These are phyloP conservation scores for Dothiorella sarmentorum DNA, from an alignment of 2,329 filamentous ascomycete species.

Conservation along the genomic window DNA sequence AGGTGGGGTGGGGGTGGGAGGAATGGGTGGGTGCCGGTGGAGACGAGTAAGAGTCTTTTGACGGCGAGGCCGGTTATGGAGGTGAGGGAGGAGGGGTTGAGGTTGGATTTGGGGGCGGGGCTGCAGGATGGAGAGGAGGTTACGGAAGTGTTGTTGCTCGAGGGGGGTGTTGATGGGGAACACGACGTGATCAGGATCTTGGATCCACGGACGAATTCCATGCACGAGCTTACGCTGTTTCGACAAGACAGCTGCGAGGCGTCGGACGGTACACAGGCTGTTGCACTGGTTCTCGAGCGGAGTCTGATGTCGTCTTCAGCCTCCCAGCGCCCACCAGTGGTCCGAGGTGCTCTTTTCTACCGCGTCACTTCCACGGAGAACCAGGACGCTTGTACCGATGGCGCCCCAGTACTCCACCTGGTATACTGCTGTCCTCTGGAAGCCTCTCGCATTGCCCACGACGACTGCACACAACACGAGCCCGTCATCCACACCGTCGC, in stretches of 20 bases:
- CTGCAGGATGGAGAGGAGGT: background rate
- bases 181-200: background rate
- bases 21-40: conserved; percentile 14
- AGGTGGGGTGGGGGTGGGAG: conserved; percentile 1
- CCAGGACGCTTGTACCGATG: too few relatives aligned
- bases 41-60: background rate
- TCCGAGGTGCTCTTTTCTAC: background rate
- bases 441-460: background rate
- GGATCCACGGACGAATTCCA: background rate
- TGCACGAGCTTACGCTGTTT: background rate
- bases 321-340: background rate
- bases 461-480: background rate
- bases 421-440: background rate
- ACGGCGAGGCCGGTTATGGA: background rate
- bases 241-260: background rate
- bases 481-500: background rate
- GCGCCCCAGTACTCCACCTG: background rate
- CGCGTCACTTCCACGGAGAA: background rate
- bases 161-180: background rate
- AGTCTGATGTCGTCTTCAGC: background rate
- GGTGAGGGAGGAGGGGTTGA: background rate
- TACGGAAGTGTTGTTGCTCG: background rate
- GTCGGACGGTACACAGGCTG: too few relatives aligned
- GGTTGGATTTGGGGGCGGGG: background rate
- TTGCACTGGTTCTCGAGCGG: background rate